Evolutionary conservation across 139 green algal species (phyloP), one percentile per base, ranked within the genome.

Genomic region (Desmodesmus armatus): DNA sequence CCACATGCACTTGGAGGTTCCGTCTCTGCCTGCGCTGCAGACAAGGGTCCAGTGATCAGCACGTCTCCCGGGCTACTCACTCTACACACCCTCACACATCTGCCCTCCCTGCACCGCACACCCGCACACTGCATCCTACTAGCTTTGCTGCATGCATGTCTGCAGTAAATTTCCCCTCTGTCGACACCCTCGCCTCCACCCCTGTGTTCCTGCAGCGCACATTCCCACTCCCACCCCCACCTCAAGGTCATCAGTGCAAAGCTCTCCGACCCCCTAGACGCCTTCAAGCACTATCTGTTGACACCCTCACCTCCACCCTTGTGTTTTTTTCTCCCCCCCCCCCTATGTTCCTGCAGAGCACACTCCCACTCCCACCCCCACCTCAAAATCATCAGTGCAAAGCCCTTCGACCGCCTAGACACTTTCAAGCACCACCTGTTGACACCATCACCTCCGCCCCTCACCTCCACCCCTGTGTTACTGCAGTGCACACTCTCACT

Each of bases 361-460:
- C 51, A 62, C 21, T 62, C 1, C 21, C 65, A 70, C 0, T 11
- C 17, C 0, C 43, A 65, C 25, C 62, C 43, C 11, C 73, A 82
- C 3, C 51, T 58, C 47, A 53, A 75, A 37, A 63, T 69, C 35
- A 41, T 51, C 0, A 47, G 21, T 35, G 51, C n/a, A 80, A 76
- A 63, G 58, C 29, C 79, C 5, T 77, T 65, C 23, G 83, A 88
- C 44, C 82, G 91, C 29, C 84, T 97, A 70, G 92, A 89, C 2
- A 80, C 81, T 1, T 94, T 97, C 78, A 80, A 93, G 33, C 89
- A 90, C 1, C 91, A 96, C 66, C 92, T 94, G 6, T 85, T 88
- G 33, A 90, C 93, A 21, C n/a, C n/a, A n/a, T n/a, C n/a, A n/a
- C n/a, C n/a, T n/a, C n/a, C n/a, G n/a, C n/a, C n/a, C n/a, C n/a